Percentiles rank a stretch among this genome's conserved stretches.
Evolutionary conservation across 1,139 yeast species (phyloP).

Genomic region (Zygoascus meyerae): DNA sequence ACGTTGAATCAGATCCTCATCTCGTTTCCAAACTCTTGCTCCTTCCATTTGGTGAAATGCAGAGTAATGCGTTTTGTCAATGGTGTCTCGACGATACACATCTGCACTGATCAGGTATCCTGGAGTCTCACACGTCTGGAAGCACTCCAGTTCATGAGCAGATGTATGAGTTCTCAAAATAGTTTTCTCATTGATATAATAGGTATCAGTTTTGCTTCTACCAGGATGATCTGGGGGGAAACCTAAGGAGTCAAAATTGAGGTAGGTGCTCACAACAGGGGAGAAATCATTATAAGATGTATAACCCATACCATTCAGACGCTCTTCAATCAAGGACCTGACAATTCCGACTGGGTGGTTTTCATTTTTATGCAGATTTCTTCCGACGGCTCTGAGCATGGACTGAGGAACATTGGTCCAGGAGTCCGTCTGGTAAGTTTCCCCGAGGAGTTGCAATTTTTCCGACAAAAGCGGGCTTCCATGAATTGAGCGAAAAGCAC

Average conservation of each 20-base stretch:
- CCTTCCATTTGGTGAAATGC: slow-evolving; percentile 99
- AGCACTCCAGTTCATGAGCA: slow-evolving; percentile 91
- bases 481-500: neutral
- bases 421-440: slow-evolving; percentile 55
- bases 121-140: slow-evolving; percentile 58
- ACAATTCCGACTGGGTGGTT: slow-evolving; percentile 89
- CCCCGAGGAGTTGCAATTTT: slow-evolving; percentile 41
- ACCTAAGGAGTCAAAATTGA: slow-evolving; percentile 87
- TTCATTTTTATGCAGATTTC: slow-evolving; percentile 66
- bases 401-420: slow-evolving; percentile 85
- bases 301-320: slow-evolving; percentile 62
- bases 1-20: slow-evolving; percentile 38
- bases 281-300: slow-evolving; percentile 74
- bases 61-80: slow-evolving; percentile 94
- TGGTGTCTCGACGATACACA: slow-evolving; percentile 91
- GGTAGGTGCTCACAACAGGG: slow-evolving; percentile 75
- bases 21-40: slow-evolving; percentile 74
- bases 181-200: slow-evolving; percentile 68
- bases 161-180: slow-evolving; percentile 90
- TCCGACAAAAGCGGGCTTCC: neutral
- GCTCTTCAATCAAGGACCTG: slow-evolving; percentile 62
- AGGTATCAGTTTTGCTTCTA: slow-evolving; percentile 86
- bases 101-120: slow-evolving; percentile 94
- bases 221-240: slow-evolving; percentile 94
- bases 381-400: slow-evolving; percentile 60